A percentile compares a stretch with the other conserved stretches of the same genome.
Conservation (phyloP, 2,329 filamentous ascomycete species). For the Fusarium siculi region DNA sequence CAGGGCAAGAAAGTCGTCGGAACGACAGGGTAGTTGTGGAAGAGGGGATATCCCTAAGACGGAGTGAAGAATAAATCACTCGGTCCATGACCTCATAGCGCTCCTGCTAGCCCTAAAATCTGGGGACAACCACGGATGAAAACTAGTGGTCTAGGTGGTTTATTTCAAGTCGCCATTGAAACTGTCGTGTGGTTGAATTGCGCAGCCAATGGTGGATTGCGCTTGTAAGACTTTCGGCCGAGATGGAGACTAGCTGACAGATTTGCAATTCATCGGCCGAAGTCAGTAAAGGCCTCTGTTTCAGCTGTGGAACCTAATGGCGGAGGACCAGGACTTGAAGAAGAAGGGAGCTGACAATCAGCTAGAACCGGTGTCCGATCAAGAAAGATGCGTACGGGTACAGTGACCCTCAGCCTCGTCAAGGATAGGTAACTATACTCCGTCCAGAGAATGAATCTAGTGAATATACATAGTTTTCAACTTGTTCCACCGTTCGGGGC, state of each 20-base stretch:
- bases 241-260: conserved; percentile 19
- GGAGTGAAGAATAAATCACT: conserved; percentile 12
- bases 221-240: conserved; percentile 24
- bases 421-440: neutral
- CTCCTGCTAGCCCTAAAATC: conserved; percentile 35
- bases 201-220: conserved; percentile 26
- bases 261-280: conserved; percentile 26
- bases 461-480: conserved; percentile 8
- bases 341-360: conserved; percentile 30
- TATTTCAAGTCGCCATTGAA: conserved; percentile 14
- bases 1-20: conserved; percentile 12
- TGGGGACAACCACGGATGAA: conserved; percentile 29
- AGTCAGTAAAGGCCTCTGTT: conserved; percentile 15
- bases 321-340: conserved; percentile 32
- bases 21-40: conserved; percentile 11
- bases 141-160: neutral
- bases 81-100: conserved; percentile 41
- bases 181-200: neutral
- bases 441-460: conserved; percentile 7
- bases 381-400: neutral
- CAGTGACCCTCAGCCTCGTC: conserved; percentile 2
- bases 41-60: neutral
- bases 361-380: conserved; percentile 4
- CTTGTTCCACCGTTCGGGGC: conserved; percentile 27
- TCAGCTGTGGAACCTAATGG: conserved; percentile 27